These are phyloP conservation scores for Perkinsus marinus DNA, from an alignment of 169 alveolate genomes.

Conservation along the genomic window DNA sequence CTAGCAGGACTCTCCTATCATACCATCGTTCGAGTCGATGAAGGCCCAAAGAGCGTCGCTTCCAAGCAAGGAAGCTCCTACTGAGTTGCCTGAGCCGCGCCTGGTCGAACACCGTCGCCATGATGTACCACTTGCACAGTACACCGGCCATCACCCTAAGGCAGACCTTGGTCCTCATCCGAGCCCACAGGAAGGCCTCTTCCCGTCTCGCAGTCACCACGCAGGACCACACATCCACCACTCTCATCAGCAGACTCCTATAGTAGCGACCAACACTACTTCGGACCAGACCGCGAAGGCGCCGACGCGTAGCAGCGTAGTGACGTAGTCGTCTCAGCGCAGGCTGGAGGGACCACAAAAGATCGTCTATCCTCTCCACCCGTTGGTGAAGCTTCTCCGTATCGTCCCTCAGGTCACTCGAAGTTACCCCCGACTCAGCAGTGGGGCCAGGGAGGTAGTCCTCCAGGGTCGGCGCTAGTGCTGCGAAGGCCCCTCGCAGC, in stretches of 20 bases:
- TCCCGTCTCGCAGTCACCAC: not conserved
- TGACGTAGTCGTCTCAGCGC: not conserved
- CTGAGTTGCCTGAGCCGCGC: not conserved
- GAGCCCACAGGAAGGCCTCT: not conserved
- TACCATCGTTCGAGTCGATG: not conserved
- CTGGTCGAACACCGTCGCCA: not conserved
- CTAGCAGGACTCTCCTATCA: not conserved
- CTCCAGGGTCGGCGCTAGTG: not conserved
- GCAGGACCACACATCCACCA: not conserved
- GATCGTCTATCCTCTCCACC: not conserved
- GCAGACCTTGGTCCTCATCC: not conserved
- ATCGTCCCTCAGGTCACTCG: not conserved
- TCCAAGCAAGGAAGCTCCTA: not conserved
- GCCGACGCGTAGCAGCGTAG: not conserved
- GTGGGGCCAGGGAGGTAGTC: not conserved
- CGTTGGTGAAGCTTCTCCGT: not conserved
- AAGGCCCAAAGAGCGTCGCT: not conserved
- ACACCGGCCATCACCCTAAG: not conserved
- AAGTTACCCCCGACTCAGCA: too few species aligned
- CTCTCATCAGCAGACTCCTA: not conserved
- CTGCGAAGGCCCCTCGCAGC: not conserved
- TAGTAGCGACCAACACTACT: not conserved
- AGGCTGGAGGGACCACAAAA: not conserved
- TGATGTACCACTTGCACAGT: not conserved
- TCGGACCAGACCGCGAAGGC: not conserved